Conservation (phyloP, 345 rosid genomes). For the Hirschfeldia incana region DNA sequence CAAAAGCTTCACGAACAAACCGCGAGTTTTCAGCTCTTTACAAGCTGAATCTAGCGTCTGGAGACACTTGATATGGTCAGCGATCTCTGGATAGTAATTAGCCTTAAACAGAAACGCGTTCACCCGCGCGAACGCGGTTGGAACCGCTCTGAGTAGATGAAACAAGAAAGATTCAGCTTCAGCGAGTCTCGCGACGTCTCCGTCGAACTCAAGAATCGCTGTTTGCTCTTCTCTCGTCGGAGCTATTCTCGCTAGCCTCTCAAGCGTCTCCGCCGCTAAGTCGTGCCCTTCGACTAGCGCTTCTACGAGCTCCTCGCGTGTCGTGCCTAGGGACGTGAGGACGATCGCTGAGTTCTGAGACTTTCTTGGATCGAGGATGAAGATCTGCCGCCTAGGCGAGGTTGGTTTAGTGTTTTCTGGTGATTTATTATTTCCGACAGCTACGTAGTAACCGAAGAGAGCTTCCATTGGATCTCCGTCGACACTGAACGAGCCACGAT, state of each 20-base stretch:
- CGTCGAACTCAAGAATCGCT: constrained; percentile 56
- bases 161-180: constrained; percentile 74
- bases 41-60: constrained; percentile 63
- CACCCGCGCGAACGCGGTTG: constrained; percentile 65
- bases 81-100: constrained; percentile 61
- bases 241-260: constrained; percentile 69
- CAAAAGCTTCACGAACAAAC: constrained; percentile 78
- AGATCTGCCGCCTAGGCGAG: constrained; percentile 38
- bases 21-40: constrained; percentile 63
- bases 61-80: constrained; percentile 46
- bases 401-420: constrained; percentile 31
- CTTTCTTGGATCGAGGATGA: constrained; percentile 69
- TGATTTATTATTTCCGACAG: constrained; percentile 48
- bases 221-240: constrained; percentile 69
- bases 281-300: constrained; percentile 59
- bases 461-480: constrained; percentile 92
- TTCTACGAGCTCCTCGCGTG: constrained; percentile 59
- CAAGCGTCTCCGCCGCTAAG: constrained; percentile 59
- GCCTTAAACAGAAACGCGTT: constrained; percentile 67
- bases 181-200: constrained; percentile 57
- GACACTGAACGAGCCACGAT: constrained; percentile 80
- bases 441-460: constrained; percentile 66
- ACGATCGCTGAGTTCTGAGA: constrained; percentile 84
- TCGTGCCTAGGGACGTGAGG: constrained; percentile 61
- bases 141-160: constrained; percentile 66